These are phyloP conservation scores for Lasiodiplodia theobromae DNA, from an alignment of 2,329 filamentous ascomycete genomes.

Conservation along the genomic window DNA sequence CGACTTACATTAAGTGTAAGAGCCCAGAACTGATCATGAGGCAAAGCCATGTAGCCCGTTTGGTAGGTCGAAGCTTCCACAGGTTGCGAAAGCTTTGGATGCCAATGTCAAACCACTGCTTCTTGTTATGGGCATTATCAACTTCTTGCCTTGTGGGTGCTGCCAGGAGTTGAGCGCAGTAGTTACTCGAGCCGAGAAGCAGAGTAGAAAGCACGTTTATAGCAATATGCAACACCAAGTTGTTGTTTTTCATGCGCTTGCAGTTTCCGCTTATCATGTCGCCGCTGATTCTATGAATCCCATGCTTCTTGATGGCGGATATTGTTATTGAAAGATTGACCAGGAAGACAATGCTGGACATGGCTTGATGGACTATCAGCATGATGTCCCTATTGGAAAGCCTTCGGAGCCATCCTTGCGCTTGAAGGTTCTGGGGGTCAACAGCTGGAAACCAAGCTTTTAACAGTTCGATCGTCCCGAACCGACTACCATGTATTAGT, in stretches of 20 bases:
- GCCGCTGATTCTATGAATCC: background rate
- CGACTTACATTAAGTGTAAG: conserved; percentile 17
- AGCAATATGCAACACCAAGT: conserved; percentile 48
- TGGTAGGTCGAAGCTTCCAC: background rate
- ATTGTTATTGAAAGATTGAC: background rate
- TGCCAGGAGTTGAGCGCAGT: background rate
- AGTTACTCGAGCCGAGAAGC: background rate
- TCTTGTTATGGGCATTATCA: background rate
- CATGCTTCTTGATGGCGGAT: background rate
- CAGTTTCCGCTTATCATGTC: background rate
- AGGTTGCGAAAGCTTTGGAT: conserved; percentile 52
- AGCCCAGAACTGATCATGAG: background rate
- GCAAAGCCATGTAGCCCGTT: background rate
- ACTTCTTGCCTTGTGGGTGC: conserved; percentile 11
- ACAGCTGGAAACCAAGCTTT: too few species aligned
- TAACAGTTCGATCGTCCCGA: too few species aligned
- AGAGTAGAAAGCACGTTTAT: conserved; percentile 22
- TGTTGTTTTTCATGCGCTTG: background rate
- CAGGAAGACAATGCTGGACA: background rate
- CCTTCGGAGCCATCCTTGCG: too few species aligned
- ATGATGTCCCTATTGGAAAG: too few species aligned
- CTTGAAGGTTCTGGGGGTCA: too few species aligned
- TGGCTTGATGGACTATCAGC: too few species aligned
- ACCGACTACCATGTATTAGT: too few species aligned
- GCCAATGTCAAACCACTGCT: conserved; percentile 55